Base-by-base conservation (phyloP, 768 basidiomycete genomes). In the Leucocoprinus sp. region DNA sequence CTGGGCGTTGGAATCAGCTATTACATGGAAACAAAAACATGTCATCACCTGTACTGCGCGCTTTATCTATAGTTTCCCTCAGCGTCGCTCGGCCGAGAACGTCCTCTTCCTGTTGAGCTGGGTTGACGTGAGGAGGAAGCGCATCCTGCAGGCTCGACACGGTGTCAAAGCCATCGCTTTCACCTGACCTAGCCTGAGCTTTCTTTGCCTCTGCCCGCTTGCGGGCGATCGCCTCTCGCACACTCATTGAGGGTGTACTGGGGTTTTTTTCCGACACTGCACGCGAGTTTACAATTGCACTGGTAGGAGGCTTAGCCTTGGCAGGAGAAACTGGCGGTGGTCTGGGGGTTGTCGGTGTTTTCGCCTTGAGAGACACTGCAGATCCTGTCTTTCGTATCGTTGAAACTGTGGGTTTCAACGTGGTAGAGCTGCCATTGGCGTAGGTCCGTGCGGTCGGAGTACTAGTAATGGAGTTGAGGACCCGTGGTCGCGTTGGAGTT, bases 151-250 rank as follows among this genome's bases (percentile, higher is more conserved):
- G 54, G 15, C 58, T 61, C 8, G 61, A 64, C 15, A 75, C 63
- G 41, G 58, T 60, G 52, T 63, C 67, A 6, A 66, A 53, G 7
- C 61, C 60, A 17, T 44, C 52, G 3, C 46, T 53, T 11, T 52
- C 42, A 1, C 53, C 52, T n/a, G 45, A 22, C 27, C 58, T 59
- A 17, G 53, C 44, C 37, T 67, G 60, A 43, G 70, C 65, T 55
- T 86, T 89, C 65, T 82, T 87, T 0, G 80, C 84, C 56, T 88
- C 83, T 0, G 87, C 85, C 34, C 87, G 71, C 50, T 76, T 85
- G 36, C 86, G 65, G 2, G 87, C 87, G 57, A 91, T 88, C 11
- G 80, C 82, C 50, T 88, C 88, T 54, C 80, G 80, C 51, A 89
- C 72, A 56, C 74, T 86, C 14, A 72, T 58, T 23, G 66, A 45